Conservation (phyloP, 768 basidiomycete species). For the Wakefieldia striispora region DNA sequence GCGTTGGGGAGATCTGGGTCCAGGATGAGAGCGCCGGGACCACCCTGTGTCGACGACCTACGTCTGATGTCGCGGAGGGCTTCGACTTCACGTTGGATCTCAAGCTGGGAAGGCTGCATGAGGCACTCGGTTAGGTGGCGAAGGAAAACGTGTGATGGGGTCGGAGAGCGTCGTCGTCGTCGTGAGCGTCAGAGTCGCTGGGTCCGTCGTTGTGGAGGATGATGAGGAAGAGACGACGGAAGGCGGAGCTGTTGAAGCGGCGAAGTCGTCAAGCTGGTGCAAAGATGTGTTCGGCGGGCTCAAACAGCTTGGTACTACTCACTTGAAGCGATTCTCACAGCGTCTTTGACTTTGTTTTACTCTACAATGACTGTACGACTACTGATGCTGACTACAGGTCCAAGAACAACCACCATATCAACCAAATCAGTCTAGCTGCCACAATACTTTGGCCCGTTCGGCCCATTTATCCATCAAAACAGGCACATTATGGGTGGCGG, state of each 20-base stretch:
- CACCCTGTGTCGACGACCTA: slow-evolving; percentile 70
- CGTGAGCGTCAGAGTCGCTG: slow-evolving; percentile 9
- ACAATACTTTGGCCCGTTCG: background rate
- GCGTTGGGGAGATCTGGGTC: slow-evolving; percentile 91
- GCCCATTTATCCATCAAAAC: slow-evolving; percentile 3
- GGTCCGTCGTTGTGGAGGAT: slow-evolving; percentile 8
- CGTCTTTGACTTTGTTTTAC: background rate
- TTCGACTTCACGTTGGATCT: slow-evolving; percentile 86
- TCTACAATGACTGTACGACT: slow-evolving; percentile 6
- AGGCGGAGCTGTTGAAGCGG: background rate
- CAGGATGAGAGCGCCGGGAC: slow-evolving; percentile 78
- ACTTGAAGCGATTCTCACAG: slow-evolving; percentile 9
- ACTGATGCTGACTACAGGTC: slow-evolving; percentile 9
- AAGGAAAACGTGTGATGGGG: slow-evolving; percentile 14
- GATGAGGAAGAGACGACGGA: background rate
- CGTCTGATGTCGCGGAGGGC: slow-evolving; percentile 80
- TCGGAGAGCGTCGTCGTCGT: slow-evolving; percentile 4
- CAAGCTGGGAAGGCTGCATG: slow-evolving; percentile 79
- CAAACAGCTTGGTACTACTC: too few species aligned
- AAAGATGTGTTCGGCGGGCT: background rate
- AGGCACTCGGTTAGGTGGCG: background rate
- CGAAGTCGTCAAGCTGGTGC: background rate
- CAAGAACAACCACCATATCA: slow-evolving; percentile 15
- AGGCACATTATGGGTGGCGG: slow-evolving; percentile 8
- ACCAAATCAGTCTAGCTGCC: slow-evolving; percentile 19